phyloP scores from a whole-genome alignment of 176 grass and related monocot genomes.

The Otatea glauca region DNA sequence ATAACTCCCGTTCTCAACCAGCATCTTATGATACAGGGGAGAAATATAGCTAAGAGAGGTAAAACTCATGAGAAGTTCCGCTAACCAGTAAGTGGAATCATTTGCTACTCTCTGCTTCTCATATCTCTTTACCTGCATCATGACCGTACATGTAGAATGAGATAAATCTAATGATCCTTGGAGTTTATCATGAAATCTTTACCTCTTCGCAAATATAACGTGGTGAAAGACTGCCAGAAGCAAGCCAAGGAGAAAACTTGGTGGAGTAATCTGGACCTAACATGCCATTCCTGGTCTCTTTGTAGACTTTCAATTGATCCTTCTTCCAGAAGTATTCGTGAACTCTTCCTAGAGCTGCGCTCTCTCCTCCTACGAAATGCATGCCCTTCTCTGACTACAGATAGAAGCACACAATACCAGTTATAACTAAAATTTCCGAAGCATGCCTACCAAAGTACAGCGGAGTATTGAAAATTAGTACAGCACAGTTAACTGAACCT shows the following conservation, averaged over 20 bases:
- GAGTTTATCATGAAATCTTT: neutral
- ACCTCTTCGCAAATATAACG: slow-evolving; percentile 87
- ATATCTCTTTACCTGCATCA: slow-evolving; percentile 78
- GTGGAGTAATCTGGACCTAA: slow-evolving; percentile 87
- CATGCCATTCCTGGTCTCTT: slow-evolving; percentile 96
- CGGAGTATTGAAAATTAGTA: neutral
- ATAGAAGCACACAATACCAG: neutral
- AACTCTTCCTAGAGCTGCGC: slow-evolving; percentile 69
- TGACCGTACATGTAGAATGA: neutral
- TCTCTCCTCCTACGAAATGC: slow-evolving; percentile 73
- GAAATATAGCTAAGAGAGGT: slow-evolving; percentile 12
- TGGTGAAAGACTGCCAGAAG: slow-evolving; percentile 77
- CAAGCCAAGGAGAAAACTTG: slow-evolving; percentile 94
- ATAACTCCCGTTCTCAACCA: neutral
- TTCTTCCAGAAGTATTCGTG: slow-evolving; percentile 96
- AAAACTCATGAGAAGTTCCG: slow-evolving; percentile 16
- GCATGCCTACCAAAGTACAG: neutral
- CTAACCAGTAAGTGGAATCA: slow-evolving; percentile 97
- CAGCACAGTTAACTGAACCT: slow-evolving; percentile 37
- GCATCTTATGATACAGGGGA: neutral
- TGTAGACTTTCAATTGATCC: slow-evolving; percentile 80
- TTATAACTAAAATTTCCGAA: slow-evolving; percentile 25
- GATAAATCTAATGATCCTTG: neutral
- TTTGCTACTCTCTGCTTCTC: slow-evolving; percentile 86
- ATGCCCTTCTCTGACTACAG: slow-evolving; percentile 76